Evolutionary conservation across 1,284 basidiomycete species (phyloP).

Genomic region (Malassezia obtusa): DNA sequence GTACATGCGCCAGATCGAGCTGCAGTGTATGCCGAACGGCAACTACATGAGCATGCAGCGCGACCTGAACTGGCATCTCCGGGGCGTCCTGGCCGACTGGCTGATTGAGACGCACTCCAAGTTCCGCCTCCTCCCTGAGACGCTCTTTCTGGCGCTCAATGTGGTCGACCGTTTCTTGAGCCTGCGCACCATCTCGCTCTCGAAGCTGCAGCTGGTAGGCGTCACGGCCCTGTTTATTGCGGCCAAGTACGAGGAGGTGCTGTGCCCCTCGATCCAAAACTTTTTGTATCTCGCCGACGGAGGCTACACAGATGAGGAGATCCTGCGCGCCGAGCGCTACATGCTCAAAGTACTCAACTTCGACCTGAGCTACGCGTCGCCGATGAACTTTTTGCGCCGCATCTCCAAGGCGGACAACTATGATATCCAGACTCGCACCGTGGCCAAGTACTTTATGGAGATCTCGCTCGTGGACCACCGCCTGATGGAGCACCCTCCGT

Average conservation of each 20-base stretch:
- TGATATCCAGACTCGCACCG: conserved; percentile 76
- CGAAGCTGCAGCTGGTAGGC: conserved; percentile 89
- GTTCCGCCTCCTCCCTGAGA: conserved; percentile 88
- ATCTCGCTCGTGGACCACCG: conserved; percentile 79
- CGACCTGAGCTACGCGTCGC: conserved; percentile 84
- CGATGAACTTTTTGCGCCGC: conserved; percentile 80
- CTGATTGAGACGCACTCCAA: conserved; percentile 88
- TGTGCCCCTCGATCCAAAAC: conserved; percentile 77
- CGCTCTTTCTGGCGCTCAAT: conserved; percentile 86
- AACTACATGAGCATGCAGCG: conserved; percentile 42
- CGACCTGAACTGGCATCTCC: conserved; percentile 49
- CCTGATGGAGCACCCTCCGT: conserved; percentile 70
- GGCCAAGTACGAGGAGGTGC: conserved; percentile 90
- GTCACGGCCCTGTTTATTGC: conserved; percentile 87
- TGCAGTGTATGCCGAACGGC: conserved; percentile 48
- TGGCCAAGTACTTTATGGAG: conserved; percentile 73
- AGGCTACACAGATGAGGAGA: conserved; percentile 43
- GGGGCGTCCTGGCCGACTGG: conserved; percentile 91
- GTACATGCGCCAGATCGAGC: conserved; percentile 69
- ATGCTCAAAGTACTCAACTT: conserved; percentile 83
- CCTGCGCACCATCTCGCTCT: conserved; percentile 73
- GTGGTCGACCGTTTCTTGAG: conserved; percentile 95
- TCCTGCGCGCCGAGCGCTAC: conserved; percentile 67
- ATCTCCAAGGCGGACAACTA: conserved; percentile 47
- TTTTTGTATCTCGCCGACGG: conserved; percentile 56